These are phyloP conservation scores for Grosmannia serpens DNA, from an alignment of 2,329 filamentous ascomycete genomes.

Conservation along the genomic window DNA sequence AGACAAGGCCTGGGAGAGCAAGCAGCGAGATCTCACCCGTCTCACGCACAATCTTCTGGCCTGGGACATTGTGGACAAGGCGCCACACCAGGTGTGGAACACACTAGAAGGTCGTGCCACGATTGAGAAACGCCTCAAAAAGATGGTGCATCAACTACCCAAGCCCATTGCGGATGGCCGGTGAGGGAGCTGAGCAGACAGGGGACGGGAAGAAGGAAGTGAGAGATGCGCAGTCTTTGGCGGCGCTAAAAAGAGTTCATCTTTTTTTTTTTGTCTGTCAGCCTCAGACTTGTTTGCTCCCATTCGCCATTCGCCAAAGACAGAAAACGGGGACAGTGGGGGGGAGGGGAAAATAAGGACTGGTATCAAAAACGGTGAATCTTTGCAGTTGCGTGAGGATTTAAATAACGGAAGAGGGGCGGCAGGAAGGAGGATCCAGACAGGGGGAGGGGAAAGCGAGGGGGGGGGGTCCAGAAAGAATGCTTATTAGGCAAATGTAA, in stretches of 20 bases:
- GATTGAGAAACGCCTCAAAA: constrained; percentile 67
- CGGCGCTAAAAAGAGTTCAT: not conserved
- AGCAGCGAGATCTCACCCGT: constrained; percentile 72
- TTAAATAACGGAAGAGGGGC: not conserved
- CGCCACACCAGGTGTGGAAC: constrained; percentile 79
- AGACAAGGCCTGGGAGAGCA: constrained; percentile 64
- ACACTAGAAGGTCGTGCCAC: constrained; percentile 58
- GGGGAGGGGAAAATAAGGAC: not conserved
- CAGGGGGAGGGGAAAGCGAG: not conserved
- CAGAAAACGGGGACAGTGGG: constrained; percentile 1
- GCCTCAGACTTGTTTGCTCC: not conserved
- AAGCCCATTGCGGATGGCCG: not conserved
- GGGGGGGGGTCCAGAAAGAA: not conserved
- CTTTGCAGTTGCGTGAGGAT: not conserved
- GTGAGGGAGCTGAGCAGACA: not conserved
- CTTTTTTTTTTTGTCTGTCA: not conserved
- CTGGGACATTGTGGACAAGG: constrained; percentile 81
- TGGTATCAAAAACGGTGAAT: not conserved
- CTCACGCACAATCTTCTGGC: constrained; percentile 66
- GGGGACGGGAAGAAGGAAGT: not conserved
- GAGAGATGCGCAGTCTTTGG: not conserved
- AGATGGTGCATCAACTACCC: constrained; percentile 40
- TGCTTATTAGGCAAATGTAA: not conserved
- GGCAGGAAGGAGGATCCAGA: not conserved
- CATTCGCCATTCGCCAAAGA: not conserved